phyloP scores from a whole-genome alignment of 2,329 filamentous ascomycete species.

The Sporothrix pseudoabietina region DNA sequence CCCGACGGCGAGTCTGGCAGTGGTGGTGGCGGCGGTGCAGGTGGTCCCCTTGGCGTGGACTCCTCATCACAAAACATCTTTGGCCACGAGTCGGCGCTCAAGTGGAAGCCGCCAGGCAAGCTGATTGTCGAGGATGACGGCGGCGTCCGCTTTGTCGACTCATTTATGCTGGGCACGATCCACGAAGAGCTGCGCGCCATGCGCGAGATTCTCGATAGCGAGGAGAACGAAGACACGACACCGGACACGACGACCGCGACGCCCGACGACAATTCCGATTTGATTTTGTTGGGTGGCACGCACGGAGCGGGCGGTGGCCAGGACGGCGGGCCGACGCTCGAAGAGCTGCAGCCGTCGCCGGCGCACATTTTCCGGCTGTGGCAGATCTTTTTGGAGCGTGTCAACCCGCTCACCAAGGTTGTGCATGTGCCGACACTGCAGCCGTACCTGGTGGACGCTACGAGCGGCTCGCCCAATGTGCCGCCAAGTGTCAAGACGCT shows the following conservation, averaged over 20 bases:
- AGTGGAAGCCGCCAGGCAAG: slow-evolving; percentile 54
- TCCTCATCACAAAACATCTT: slow-evolving; percentile 34
- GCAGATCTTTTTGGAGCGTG: slow-evolving; percentile 73
- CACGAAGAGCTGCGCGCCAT: slow-evolving; percentile 63
- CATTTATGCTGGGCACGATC: slow-evolving; percentile 55
- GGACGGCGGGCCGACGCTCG: slow-evolving; percentile 38
- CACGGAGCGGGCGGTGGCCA: not conserved
- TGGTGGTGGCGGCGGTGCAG: too few species aligned
- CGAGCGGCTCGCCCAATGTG: slow-evolving; percentile 56
- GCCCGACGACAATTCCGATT: slow-evolving; percentile 56
- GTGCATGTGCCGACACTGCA: slow-evolving; percentile 73
- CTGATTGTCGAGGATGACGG: slow-evolving; percentile 59
- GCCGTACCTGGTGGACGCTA: slow-evolving; percentile 64
- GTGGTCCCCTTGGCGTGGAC: slow-evolving; percentile 34
- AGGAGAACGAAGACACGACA: slow-evolving; percentile 49
- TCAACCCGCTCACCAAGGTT: slow-evolving; percentile 72
- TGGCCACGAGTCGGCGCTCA: slow-evolving; percentile 40
- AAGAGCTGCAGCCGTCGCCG: slow-evolving; percentile 64
- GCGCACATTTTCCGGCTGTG: slow-evolving; percentile 70
- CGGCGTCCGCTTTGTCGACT: slow-evolving; percentile 60
- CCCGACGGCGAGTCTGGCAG: slow-evolving; percentile 35
- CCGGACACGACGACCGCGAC: slow-evolving; percentile 49
- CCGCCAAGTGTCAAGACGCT: slow-evolving; percentile 62
- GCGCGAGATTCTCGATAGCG: slow-evolving; percentile 60
- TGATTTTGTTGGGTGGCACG: slow-evolving; percentile 48